phyloP scores from a whole-genome alignment of 73 alveolate genomes.

The Tetrahymena malaccensis region DNA sequence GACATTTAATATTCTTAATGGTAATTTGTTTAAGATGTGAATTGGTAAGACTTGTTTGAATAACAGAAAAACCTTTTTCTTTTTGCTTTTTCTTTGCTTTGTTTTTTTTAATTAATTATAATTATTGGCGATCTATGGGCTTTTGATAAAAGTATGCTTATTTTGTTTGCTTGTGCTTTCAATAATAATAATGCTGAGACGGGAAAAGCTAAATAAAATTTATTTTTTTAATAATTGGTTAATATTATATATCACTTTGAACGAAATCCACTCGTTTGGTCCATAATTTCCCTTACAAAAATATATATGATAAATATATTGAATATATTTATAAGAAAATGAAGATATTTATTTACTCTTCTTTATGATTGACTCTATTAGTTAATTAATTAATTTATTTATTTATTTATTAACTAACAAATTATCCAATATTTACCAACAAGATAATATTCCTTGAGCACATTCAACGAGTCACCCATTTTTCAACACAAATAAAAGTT shows the following conservation, averaged over 20 bases:
- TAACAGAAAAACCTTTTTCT: background rate
- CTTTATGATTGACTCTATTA: background rate
- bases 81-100: background rate
- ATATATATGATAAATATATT: background rate
- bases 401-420: background rate
- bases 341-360: background rate
- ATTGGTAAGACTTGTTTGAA: background rate
- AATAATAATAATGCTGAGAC: background rate
- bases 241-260: background rate
- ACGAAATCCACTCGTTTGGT: background rate
- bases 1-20: background rate
- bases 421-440: too few relatives aligned
- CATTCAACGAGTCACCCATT: too few relatives aligned
- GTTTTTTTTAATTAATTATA: background rate
- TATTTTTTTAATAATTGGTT: background rate
- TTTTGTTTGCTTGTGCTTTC: background rate
- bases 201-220: background rate
- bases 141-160: background rate
- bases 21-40: background rate
- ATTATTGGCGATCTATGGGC: background rate
- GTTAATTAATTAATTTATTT: too few relatives aligned
- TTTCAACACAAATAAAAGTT: too few relatives aligned
- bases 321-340: too few relatives aligned
- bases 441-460: too few relatives aligned
- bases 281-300: background rate